Evolutionary conservation across 768 basidiomycete species (phyloP).

Genomic region (Gymnopilus dilepis): DNA sequence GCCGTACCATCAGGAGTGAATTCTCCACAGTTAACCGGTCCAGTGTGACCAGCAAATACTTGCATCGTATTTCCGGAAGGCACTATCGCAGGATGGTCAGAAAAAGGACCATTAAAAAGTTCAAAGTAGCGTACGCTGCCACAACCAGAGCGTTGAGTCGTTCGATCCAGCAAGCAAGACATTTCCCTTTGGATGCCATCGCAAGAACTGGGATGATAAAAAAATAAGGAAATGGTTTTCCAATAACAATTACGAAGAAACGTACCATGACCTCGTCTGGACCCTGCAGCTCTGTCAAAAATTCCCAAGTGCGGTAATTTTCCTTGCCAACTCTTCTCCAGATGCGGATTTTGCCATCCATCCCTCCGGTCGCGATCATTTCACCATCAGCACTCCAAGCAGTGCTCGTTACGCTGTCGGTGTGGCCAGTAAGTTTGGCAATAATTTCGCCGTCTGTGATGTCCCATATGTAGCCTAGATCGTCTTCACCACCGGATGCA

Average conservation of each 20-base stretch:
- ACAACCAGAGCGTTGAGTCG: slow-evolving; percentile 94
- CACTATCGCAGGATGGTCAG: slow-evolving; percentile 54
- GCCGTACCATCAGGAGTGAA: slow-evolving; percentile 87
- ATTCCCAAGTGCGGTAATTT: slow-evolving; percentile 86
- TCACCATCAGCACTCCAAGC: slow-evolving; percentile 91
- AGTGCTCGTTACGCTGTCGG: slow-evolving; percentile 83
- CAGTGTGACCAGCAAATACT: slow-evolving; percentile 91
- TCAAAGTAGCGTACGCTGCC: slow-evolving; percentile 76
- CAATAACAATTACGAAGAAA: neutral
- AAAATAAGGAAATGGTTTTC: slow-evolving; percentile 4
- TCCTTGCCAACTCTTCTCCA: slow-evolving; percentile 87
- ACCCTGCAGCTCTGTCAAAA: slow-evolving; percentile 90
- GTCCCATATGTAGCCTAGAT: slow-evolving; percentile 93
- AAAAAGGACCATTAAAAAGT: slow-evolving; percentile 1
- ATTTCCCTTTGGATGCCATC: slow-evolving; percentile 95
- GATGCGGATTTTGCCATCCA: slow-evolving; percentile 94
- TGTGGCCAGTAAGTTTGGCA: slow-evolving; percentile 88
- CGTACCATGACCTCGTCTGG: slow-evolving; percentile 94
- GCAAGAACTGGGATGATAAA: slow-evolving; percentile 71
- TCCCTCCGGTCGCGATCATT: slow-evolving; percentile 93
- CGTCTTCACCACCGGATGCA: slow-evolving; percentile 94
- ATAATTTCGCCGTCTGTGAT: slow-evolving; percentile 80
- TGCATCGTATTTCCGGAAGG: slow-evolving; percentile 96
- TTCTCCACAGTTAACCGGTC: slow-evolving; percentile 82
- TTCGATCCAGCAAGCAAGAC: slow-evolving; percentile 92